A percentile compares a stretch with the other conserved stretches of the same genome.
These are phyloP conservation scores for Calonectria honghensis DNA, from an alignment of 2,329 filamentous ascomycete species.

Conservation along the genomic window DNA sequence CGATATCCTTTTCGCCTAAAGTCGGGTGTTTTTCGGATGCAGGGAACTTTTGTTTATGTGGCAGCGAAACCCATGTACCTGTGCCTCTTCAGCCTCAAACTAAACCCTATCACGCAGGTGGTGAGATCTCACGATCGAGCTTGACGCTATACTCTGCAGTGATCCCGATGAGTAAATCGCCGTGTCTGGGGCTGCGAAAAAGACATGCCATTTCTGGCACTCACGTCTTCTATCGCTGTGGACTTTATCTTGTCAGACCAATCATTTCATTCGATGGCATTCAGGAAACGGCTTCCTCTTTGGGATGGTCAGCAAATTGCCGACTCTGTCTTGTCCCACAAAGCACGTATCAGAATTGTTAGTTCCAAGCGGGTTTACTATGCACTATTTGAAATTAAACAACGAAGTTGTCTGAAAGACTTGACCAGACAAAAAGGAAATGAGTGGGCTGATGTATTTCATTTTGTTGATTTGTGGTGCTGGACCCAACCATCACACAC, in stretches of 20 bases:
- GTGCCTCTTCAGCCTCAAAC: neutral
- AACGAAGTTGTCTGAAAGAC: too few species aligned
- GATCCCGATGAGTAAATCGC: too few species aligned
- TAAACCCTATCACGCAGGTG: neutral
- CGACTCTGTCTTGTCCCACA: neutral
- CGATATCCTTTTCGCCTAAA: neutral
- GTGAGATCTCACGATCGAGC: neutral
- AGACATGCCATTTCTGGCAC: neutral
- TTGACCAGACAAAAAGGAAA: too few species aligned
- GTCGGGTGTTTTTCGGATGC: neutral
- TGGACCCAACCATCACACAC: too few species aligned
- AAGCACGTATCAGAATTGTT: neutral
- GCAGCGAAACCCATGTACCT: neutral
- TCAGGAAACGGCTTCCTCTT: neutral
- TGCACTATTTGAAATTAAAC: too few species aligned
- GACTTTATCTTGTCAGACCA: neutral
- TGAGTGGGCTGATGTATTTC: too few species aligned
- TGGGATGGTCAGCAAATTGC: neutral
- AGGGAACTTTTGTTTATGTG: neutral
- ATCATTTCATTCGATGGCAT: neutral
- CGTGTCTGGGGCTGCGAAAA: neutral
- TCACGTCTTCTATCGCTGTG: neutral
- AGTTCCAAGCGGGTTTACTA: too few species aligned
- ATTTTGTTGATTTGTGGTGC: too few species aligned
- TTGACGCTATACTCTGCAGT: neutral